Conservation (phyloP, 139 green algal species). For the Micromonas commoda region DNA sequence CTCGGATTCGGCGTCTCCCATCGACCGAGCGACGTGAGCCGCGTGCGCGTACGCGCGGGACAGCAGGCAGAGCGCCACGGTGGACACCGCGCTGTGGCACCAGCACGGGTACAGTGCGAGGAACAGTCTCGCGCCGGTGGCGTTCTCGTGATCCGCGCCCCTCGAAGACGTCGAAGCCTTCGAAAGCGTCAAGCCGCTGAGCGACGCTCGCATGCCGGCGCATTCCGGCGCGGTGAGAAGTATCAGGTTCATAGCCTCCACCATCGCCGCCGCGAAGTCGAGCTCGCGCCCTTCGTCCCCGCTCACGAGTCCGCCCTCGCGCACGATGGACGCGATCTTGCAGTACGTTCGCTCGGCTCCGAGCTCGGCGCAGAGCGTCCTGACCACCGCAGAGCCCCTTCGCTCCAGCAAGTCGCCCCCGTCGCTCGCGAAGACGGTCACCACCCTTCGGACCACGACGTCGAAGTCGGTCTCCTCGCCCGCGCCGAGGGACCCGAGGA, state of each 20-base stretch:
- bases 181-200: constrained; percentile 22
- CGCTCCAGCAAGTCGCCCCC: constrained; percentile 25
- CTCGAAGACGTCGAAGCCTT: not conserved
- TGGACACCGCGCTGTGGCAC: constrained; percentile 64
- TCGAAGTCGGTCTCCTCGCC: constrained; percentile 7
- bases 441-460: not conserved
- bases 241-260: constrained; percentile 83
- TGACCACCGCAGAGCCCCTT: not conserved
- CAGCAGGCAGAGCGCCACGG: constrained; percentile 79
- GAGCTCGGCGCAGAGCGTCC: not conserved
- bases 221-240: constrained; percentile 82
- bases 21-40: constrained; percentile 4
- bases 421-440: not conserved
- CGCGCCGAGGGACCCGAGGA: not conserved
- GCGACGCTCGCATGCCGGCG: constrained; percentile 27
- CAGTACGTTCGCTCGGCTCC: constrained; percentile 20
- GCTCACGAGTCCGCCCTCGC: too few species aligned
- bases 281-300: constrained; percentile 68
- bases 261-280: constrained; percentile 68
- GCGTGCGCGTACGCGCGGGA: constrained; percentile 46
- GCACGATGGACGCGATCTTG: constrained; percentile 59
- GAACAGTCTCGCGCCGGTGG: constrained; percentile 56
- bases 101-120: constrained; percentile 70
- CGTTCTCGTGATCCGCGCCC: not conserved
- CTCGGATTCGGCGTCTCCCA: constrained; percentile 35